Evolutionary conservation across 2,329 filamentous ascomycete genomes (phyloP), one percentile per base, ranked within the genome.

Genomic region (Lecanicillium sp.): DNA sequence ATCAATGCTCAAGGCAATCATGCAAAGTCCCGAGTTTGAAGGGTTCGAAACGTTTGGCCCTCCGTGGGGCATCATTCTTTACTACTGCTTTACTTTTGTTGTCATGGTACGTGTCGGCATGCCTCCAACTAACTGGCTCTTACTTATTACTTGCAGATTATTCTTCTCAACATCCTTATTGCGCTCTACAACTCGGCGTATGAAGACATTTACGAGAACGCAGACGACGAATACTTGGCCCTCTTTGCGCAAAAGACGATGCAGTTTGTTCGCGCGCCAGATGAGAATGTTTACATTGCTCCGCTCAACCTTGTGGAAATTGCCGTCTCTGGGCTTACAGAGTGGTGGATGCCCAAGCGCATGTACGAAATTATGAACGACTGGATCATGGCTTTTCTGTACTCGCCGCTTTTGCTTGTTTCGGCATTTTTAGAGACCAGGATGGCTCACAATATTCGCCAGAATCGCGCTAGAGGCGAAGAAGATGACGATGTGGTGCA

Each of bases 281-380:
- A 98, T 58, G 93, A 98, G 66, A 98, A 98, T 57, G 93, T 98
- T 48, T 98, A 93, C 68, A 95, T 98, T 59, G 84, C 93, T 0
- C 93, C 93, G 0, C 87, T 98, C 67, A 98, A 98, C 64, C 75
- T 98, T 2, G 78, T 98, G 51, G 93, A 98, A 64, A 83, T 97
- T 15, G 74, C 95, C 52, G 72, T 79, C 52, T 77, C 96, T 3
- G 78, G 86, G 32, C 61, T 94, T 0, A 84, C 95, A 45, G 93
- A 97, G 71, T 98, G 93, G 93, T 98, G 91, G 93, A 77, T 98
- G 73, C 70, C 79, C n/a, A 79, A 80, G 52, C 59, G 72, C 6
- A 66, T 66, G 2, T 98, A 97, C 63, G 85, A 90, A 56, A 77
- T 78, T 27, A 69, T 97, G 47, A 98, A 98, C 65, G 87, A 97